Evolutionary conservation across 2,329 filamentous ascomycete genomes (phyloP).

Genomic region (Colletotrichum sp.): DNA sequence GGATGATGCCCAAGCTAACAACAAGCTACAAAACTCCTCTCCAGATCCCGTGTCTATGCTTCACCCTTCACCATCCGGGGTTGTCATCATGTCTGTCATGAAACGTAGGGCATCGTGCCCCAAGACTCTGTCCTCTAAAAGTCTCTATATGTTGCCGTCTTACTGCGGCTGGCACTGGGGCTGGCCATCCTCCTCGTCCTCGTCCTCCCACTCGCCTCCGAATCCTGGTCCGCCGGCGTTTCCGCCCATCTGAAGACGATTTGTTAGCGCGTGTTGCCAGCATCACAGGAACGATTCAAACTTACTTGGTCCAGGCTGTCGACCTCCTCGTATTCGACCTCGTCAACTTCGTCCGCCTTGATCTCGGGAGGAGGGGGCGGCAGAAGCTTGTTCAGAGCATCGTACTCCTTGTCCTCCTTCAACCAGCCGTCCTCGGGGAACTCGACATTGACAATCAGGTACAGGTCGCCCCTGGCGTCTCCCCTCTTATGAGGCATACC

Average conservation of each 20-base stretch:
- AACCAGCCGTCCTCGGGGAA: constrained; percentile 92
- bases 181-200: constrained; percentile 69
- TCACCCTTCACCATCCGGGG: constrained; percentile 12
- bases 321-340: constrained; percentile 85
- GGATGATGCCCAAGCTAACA: constrained; percentile 19
- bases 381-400: constrained; percentile 75
- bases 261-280: constrained; percentile 28
- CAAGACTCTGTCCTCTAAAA: constrained; percentile 16
- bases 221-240: constrained; percentile 71
- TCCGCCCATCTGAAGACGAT: constrained; percentile 66
- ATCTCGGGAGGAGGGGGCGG: constrained; percentile 69
- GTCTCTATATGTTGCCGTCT: constrained; percentile 23
- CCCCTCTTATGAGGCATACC: constrained; percentile 94
- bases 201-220: constrained; percentile 72
- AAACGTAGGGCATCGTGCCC: constrained; percentile 6
- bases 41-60: constrained; percentile 15
- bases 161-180: constrained; percentile 79
- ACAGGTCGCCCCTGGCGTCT: constrained; percentile 85
- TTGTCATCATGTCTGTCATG: constrained; percentile 21
- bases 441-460: constrained; percentile 81
- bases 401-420: constrained; percentile 71
- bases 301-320: constrained; percentile 80
- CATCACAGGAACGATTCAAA: not conserved
- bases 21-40: constrained; percentile 21
- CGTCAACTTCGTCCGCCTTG: constrained; percentile 77